Evolutionary conservation across 768 basidiomycete species (phyloP).

Genomic region (Tephrocybe sp.): DNA sequence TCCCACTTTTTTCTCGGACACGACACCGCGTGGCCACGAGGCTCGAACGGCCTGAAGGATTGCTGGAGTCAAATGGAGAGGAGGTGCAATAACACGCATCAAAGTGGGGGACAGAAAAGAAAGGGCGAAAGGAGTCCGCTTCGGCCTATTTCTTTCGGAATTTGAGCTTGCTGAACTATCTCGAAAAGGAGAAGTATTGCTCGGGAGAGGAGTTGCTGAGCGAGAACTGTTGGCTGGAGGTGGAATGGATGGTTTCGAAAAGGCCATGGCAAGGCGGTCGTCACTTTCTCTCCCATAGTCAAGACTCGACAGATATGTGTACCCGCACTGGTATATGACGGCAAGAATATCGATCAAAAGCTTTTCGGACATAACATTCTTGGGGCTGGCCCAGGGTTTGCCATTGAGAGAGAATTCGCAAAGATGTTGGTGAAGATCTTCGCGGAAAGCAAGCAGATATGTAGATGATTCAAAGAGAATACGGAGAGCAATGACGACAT

Average conservation of each 20-base stretch:
- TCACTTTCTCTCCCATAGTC: slow-evolving; percentile 80
- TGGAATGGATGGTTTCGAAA: slow-evolving; percentile 51
- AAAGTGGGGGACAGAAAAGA: slow-evolving; percentile 69
- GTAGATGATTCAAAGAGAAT: slow-evolving; percentile 51
- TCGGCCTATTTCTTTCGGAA: slow-evolving; percentile 35
- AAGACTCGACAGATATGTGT: slow-evolving; percentile 62
- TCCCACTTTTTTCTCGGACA: slow-evolving; percentile 74
- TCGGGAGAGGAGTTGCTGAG: slow-evolving; percentile 33
- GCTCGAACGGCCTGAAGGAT: slow-evolving; percentile 77
- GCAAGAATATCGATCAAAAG: slow-evolving; percentile 68
- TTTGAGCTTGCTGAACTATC: slow-evolving; percentile 36
- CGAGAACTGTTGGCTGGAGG: slow-evolving; percentile 23
- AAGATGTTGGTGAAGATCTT: slow-evolving; percentile 57
- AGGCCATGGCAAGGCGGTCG: slow-evolving; percentile 70
- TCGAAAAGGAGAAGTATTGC: slow-evolving; percentile 35
- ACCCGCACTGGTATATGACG: slow-evolving; percentile 63
- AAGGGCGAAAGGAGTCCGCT: slow-evolving; percentile 62
- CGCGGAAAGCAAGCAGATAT: slow-evolving; percentile 45
- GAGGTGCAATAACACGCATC: slow-evolving; percentile 76
- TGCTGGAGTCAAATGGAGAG: slow-evolving; percentile 73
- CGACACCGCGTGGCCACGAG: slow-evolving; percentile 79
- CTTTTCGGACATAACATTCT: slow-evolving; percentile 63
- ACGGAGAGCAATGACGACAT: slow-evolving; percentile 53
- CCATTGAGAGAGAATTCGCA: slow-evolving; percentile 67
- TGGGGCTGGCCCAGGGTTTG: slow-evolving; percentile 74